Evolutionary conservation across 805 yeast genomes (phyloP).

Genomic region (Lipomyces chichibuensis): DNA sequence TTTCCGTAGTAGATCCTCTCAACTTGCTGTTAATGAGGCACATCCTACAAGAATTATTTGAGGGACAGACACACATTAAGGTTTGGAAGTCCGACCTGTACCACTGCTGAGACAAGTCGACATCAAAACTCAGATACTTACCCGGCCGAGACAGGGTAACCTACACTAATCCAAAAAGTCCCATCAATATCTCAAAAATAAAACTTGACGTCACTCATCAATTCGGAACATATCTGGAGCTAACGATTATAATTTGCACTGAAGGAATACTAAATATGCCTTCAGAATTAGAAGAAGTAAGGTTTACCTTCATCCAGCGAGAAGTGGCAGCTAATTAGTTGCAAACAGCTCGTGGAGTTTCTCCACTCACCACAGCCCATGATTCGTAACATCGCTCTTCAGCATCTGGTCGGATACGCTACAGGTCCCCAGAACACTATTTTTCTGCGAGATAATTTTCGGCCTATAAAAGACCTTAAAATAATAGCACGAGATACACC

Average conservation of each 20-base stretch:
- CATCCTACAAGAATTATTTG: neutral
- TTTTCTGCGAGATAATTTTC: constrained; percentile 69
- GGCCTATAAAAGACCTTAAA: constrained; percentile 74
- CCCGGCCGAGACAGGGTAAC: neutral
- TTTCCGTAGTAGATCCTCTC: neutral
- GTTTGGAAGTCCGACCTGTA: neutral
- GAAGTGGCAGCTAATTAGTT: constrained; percentile 9
- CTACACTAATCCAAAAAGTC: no score
- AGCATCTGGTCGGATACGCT: constrained; percentile 79
- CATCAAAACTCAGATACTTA: neutral
- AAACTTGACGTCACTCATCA: neutral
- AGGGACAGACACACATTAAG: neutral
- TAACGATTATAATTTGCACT: neutral
- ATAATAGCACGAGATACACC: constrained; percentile 52
- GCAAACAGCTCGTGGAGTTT: constrained; percentile 64
- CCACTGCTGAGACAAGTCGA: neutral
- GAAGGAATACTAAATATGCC: constrained; percentile 48
- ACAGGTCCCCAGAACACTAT: constrained; percentile 67
- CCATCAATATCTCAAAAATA: neutral
- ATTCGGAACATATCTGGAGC: neutral
- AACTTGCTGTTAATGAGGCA: neutral
- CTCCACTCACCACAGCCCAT: constrained; percentile 80
- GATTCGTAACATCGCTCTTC: constrained; percentile 81
- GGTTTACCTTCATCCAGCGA: constrained; percentile 24
- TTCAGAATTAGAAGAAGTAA: constrained; percentile 55